Evolutionary conservation across 805 yeast genomes (phyloP), one percentile per base, ranked within the genome.

Genomic region (Candida stauntonica): DNA sequence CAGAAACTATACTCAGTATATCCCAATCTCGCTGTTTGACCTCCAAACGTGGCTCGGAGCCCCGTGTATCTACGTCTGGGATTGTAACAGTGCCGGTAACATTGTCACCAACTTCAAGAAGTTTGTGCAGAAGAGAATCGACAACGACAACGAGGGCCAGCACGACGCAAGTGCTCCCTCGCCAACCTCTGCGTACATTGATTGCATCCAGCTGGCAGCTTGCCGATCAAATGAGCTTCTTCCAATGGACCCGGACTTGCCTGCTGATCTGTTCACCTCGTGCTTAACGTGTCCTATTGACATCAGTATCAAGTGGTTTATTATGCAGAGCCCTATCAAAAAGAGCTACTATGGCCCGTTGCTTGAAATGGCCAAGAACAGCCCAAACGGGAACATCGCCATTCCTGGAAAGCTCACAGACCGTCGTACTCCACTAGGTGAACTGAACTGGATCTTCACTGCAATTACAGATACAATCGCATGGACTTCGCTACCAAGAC

Each of bases 391-490:
- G 11, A 72, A 68, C 45, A 62, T 89, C 28, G 72, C 75, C 26
- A 86, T 91, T 13, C 97, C 98, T 0, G 98, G 98, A 2, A 81
- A 84, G 46, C 66, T 88, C 33, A 85, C 96, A 3, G 99, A 93
- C 57, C 73, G 98, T 55, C 72, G 96, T 45, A 93, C 98, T 0
- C 97, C 98, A 1, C 64, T 93, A 31, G 99, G 99, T 26, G 99
- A 93, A 58, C 70, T 93, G 38, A 88, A 87, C 59, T 93, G 98
- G 97, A 91, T 93, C 24, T 93, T 91, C 62, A 93, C 97, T 1
- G 97, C 99, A 3, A 87, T 93, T 28, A 91, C 98, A 3, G 99
- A 93, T 60, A 91, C 98, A 0, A 91, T 93, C 36, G 99, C 99
- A 2, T 93, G 98, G 97, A 86, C 96, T 0, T 77, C 89, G 3